Evolutionary conservation across 345 rosid genomes (phyloP).

Genomic region (Turnera subulata): DNA sequence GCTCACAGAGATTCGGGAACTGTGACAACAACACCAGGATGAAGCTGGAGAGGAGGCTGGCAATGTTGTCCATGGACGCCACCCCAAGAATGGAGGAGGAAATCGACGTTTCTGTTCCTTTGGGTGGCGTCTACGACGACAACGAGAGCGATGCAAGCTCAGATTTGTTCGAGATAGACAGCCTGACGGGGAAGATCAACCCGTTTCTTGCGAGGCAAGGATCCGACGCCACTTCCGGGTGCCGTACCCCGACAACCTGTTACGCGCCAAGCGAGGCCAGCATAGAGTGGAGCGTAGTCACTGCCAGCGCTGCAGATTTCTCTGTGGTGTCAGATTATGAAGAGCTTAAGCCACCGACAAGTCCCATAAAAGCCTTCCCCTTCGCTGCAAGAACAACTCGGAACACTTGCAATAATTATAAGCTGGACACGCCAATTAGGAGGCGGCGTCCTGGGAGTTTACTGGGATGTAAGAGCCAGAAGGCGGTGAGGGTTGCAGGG

Average conservation of each 20-base stretch:
- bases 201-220: conserved; percentile 55
- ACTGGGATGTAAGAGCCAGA: conserved; percentile 69
- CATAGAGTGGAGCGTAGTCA: conserved; percentile 86
- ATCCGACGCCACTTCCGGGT: conserved; percentile 48
- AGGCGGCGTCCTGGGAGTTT: conserved; percentile 32
- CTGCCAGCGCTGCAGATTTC: conserved; percentile 73
- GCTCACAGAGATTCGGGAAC: conserved; percentile 44
- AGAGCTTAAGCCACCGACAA: conserved; percentile 32
- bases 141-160: conserved; percentile 69
- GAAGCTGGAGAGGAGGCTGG: conserved; percentile 39
- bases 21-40: conserved; percentile 29
- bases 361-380: conserved; percentile 25
- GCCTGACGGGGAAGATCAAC: conserved; percentile 58
- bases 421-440: conserved; percentile 37
- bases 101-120: conserved; percentile 17
- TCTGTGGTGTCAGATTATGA: conserved; percentile 63
- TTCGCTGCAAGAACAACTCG: conserved; percentile 21
- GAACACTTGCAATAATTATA: conserved; percentile 14
- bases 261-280: conserved; percentile 90
- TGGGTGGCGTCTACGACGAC: conserved; percentile 29
- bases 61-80: conserved; percentile 47
- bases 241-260: conserved; percentile 42
- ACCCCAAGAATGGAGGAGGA: conserved; percentile 37
- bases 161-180: conserved; percentile 83
- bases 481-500: conserved; percentile 57